These are phyloP conservation scores for Trifolium repens DNA, from an alignment of 306 rosid genomes.

Conservation along the genomic window DNA sequence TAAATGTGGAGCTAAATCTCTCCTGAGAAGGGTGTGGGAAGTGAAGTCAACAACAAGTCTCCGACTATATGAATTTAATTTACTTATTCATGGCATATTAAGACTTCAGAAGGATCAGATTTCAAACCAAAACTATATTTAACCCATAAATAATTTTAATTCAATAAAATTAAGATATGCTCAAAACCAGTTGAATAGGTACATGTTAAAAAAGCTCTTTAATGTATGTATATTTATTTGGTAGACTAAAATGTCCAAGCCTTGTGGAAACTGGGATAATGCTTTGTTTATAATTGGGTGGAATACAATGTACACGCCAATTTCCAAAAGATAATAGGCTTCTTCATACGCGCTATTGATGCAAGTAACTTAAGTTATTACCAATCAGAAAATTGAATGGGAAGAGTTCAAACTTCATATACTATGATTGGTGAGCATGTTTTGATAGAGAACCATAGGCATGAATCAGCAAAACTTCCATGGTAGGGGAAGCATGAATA, in stretches of 20 bases:
- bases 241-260: constrained; percentile 2
- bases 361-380: constrained; percentile 31
- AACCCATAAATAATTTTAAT: constrained; percentile 24
- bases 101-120: constrained; percentile 4
- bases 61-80: constrained; percentile 24
- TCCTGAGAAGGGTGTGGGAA: constrained; percentile 57
- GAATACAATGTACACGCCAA: constrained; percentile 24
- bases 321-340: constrained; percentile 36
- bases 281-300: constrained; percentile 20
- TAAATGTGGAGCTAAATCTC: constrained; percentile 90
- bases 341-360: constrained; percentile 29
- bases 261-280: constrained; percentile 1
- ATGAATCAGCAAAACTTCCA: constrained; percentile 16
- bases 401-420: constrained; percentile 6
- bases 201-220: background rate
- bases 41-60: constrained; percentile 39
- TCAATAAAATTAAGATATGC: constrained; percentile 21
- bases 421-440: constrained; percentile 14
- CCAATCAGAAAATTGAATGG: constrained; percentile 32
- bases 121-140: constrained; percentile 8
- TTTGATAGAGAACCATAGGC: constrained; percentile 15
- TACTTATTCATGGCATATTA: constrained; percentile 29
- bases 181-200: constrained; percentile 26
- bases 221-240: constrained; percentile 1
- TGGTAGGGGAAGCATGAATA: constrained; percentile 20